Conservation (phyloP, 2,329 filamentous ascomycete species). For the Calonectria crousiana region DNA sequence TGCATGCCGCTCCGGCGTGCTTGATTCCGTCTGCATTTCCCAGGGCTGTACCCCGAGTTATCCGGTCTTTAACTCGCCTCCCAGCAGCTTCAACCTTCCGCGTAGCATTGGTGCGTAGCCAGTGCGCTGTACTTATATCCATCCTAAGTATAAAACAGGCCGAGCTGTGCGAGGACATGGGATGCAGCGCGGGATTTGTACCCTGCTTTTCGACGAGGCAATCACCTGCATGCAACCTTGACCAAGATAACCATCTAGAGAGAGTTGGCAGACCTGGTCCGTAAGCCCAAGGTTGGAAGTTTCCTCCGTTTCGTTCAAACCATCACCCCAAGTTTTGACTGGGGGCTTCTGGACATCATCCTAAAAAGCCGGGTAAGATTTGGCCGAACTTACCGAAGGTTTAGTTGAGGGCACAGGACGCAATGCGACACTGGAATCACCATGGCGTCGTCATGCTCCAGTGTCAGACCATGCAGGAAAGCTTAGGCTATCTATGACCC, state of each 20-base stretch:
- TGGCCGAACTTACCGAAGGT: not conserved
- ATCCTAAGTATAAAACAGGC: conserved; percentile 2
- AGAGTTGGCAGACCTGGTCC: not conserved
- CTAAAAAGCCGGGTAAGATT: not conserved
- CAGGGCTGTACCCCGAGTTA: conserved; percentile 3
- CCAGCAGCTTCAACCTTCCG: not conserved
- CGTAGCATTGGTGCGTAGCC: not conserved
- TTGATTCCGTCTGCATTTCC: not conserved
- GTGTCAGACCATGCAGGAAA: not conserved
- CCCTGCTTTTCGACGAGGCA: conserved; percentile 5
- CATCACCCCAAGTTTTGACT: not conserved
- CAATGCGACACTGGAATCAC: not conserved
- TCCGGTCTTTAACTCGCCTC: conserved; percentile 5
- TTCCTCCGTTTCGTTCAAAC: not conserved
- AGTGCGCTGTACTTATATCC: conserved; percentile 4
- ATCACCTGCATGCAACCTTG: conserved; percentile 16
- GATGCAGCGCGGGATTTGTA: conserved; percentile 7
- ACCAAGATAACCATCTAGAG: not conserved
- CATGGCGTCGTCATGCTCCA: not conserved
- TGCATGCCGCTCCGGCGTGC: not conserved
- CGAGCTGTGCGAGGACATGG: not conserved
- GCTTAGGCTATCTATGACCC: not conserved
- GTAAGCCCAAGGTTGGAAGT: not conserved
- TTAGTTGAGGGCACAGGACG: not conserved
- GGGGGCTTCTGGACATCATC: not conserved